A percentile compares a stretch with the other conserved stretches of the same genome.
Evolutionary conservation across 495 filamentous ascomycete species (phyloP).

Genomic region (Aspergillus panamensis): DNA sequence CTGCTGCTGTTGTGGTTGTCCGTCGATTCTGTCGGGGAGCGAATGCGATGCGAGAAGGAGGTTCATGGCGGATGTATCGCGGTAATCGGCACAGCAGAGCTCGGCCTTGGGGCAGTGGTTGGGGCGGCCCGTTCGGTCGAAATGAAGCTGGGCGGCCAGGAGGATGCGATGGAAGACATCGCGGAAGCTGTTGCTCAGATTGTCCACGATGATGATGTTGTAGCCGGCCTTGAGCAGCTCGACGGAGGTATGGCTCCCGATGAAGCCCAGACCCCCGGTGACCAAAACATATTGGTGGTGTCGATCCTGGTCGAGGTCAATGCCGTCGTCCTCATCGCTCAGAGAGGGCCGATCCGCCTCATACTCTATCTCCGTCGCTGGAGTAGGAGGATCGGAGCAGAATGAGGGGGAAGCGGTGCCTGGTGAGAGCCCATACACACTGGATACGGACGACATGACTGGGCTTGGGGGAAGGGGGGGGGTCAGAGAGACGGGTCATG

Average conservation of each 20-base stretch:
- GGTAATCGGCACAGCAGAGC: conserved; percentile 52
- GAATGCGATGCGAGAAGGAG: conserved; percentile 33
- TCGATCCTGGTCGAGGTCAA: too few relatives aligned
- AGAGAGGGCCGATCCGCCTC: background rate
- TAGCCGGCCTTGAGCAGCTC: conserved; percentile 57
- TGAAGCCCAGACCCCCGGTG: conserved; percentile 62
- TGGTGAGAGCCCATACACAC: background rate
- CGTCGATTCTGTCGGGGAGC: conserved; percentile 1
- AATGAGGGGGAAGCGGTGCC: background rate
- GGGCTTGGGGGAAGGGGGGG: background rate
- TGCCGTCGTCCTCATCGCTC: background rate
- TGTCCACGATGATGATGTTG: conserved; percentile 60
- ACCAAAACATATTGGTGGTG: conserved; percentile 44
- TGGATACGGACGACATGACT: background rate
- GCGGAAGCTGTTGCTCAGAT: conserved; percentile 56
- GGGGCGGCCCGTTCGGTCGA: background rate
- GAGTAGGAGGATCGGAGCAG: background rate
- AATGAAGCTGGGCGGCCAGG: conserved; percentile 44
- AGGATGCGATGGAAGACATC: conserved; percentile 49
- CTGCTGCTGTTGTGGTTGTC: too few relatives aligned
- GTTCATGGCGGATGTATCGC: conserved; percentile 39
- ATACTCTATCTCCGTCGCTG: background rate
- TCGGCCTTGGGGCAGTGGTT: conserved; percentile 9
- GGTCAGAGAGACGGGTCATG: background rate
- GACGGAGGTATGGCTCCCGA: conserved; percentile 58